These are phyloP conservation scores for Lactarius trivialis DNA, from an alignment of 768 basidiomycete genomes.

Conservation along the genomic window DNA sequence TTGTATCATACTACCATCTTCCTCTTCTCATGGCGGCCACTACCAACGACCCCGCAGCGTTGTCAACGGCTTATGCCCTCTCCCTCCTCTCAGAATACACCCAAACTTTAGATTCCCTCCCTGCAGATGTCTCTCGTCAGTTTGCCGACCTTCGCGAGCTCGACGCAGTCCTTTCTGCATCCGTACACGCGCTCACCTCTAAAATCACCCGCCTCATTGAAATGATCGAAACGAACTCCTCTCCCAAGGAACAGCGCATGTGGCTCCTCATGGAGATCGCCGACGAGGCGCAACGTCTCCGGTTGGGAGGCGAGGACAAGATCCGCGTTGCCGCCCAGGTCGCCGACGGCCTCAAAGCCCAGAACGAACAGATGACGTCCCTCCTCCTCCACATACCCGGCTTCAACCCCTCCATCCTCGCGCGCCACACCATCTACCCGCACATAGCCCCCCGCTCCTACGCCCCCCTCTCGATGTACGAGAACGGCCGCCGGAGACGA, in stretches of 20 bases:
- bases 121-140: slow-evolving; percentile 87
- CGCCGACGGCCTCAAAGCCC: slow-evolving; percentile 75
- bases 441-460: slow-evolving; percentile 66
- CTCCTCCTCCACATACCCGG: slow-evolving; percentile 59
- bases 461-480: slow-evolving; percentile 53
- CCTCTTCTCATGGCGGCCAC: neutral
- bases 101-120: slow-evolving; percentile 89
- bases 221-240: slow-evolving; percentile 63
- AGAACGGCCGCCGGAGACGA: slow-evolving; percentile 54
- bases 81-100: slow-evolving; percentile 75
- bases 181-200: slow-evolving; percentile 71
- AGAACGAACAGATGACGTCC: slow-evolving; percentile 52
- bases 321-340: slow-evolving; percentile 90
- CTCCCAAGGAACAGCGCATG: slow-evolving; percentile 66
- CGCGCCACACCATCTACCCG: slow-evolving; percentile 64
- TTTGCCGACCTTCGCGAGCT: slow-evolving; percentile 97
- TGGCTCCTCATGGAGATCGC: slow-evolving; percentile 88
- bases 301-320: slow-evolving; percentile 96
- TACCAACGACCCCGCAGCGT: slow-evolving; percentile 28
- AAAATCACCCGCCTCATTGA: slow-evolving; percentile 71
- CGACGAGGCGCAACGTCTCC: slow-evolving; percentile 86
- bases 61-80: slow-evolving; percentile 51
- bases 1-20: neutral
- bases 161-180: slow-evolving; percentile 92
- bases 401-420: slow-evolving; percentile 51